phyloP scores from a whole-genome alignment of 352 stramenopile genomes.

The Pythium periplocum region DNA sequence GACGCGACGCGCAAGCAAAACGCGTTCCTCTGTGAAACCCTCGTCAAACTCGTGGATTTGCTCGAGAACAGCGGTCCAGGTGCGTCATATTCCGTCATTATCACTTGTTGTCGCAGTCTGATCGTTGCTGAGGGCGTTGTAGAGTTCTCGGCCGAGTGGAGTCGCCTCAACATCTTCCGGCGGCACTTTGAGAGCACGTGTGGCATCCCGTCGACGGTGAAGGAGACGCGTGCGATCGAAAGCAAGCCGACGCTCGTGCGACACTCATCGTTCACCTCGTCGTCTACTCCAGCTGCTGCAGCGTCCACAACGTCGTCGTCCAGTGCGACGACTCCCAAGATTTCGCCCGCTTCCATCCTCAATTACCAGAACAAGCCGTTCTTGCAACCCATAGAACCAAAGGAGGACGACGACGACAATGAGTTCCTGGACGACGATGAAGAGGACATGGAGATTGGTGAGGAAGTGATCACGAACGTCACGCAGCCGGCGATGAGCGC shows the following conservation, averaged over 20 bases:
- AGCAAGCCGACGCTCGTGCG: background rate
- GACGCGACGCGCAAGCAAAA: constrained; percentile 63
- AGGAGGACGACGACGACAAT: constrained; percentile 43
- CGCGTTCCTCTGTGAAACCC: constrained; percentile 49
- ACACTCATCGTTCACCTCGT: background rate
- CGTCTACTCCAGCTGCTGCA: background rate
- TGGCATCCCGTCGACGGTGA: constrained; percentile 46
- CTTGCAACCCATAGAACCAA: constrained; percentile 35
- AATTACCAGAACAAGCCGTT: constrained; percentile 79
- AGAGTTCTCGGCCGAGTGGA: constrained; percentile 72
- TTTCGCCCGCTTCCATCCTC: constrained; percentile 37
- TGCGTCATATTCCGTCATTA: constrained; percentile 12
- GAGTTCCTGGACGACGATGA: constrained; percentile 69
- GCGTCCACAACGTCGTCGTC: constrained; percentile 4
- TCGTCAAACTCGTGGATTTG: constrained; percentile 57
- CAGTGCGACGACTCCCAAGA: constrained; percentile 4
- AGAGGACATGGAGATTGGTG: constrained; percentile 47
- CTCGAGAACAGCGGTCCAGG: constrained; percentile 56
- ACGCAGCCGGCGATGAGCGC: constrained; percentile 57
- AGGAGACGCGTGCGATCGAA: constrained; percentile 17
- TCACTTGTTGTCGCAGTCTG: background rate
- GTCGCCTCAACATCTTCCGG: constrained; percentile 69
- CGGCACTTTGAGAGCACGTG: constrained; percentile 77
- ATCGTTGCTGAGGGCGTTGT: background rate
- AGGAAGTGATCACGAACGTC: constrained; percentile 76